Evolutionary conservation across 495 filamentous ascomycete genomes (phyloP).

Genomic region (Lepraria neglecta): DNA sequence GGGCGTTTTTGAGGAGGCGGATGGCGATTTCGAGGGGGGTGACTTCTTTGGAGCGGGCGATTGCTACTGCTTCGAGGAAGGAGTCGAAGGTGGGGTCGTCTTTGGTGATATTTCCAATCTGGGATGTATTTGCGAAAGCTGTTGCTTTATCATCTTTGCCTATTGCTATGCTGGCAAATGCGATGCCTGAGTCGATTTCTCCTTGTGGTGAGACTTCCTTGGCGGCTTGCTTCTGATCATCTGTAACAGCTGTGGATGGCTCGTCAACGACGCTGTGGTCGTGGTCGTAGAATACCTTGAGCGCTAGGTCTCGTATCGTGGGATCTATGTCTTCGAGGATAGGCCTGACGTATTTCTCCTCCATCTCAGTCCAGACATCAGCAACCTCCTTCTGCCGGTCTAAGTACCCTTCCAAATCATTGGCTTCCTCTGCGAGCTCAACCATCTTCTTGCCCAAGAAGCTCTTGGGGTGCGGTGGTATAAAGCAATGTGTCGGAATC

Average conservation of each 20-base stretch:
- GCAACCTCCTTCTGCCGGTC: conserved; percentile 68
- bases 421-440: conserved; percentile 62
- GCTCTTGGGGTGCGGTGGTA: conserved; percentile 85
- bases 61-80: conserved; percentile 6
- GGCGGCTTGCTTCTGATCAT: conserved; percentile 15
- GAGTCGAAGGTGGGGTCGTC: not conserved
- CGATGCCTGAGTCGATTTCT: not conserved
- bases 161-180: not conserved
- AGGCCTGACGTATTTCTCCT: conserved; percentile 68
- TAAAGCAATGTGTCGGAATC: conserved; percentile 80
- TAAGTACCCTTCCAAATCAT: conserved; percentile 59
- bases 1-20: conserved; percentile 70
- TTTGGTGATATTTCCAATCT: not conserved
- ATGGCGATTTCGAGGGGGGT: conserved; percentile 52
- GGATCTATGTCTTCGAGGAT: conserved; percentile 54
- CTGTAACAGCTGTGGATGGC: not conserved
- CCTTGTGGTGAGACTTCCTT: not conserved
- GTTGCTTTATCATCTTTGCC: not conserved
- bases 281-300: conserved; percentile 37
- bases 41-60: not conserved
- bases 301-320: conserved; percentile 36
- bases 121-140: not conserved
- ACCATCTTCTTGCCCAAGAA: conserved; percentile 74
- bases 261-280: conserved; percentile 32
- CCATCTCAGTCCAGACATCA: conserved; percentile 71